Conservation (phyloP, 2,329 filamentous ascomycete genomes). For the Stagonosporopsis cucurbitacearum region DNA sequence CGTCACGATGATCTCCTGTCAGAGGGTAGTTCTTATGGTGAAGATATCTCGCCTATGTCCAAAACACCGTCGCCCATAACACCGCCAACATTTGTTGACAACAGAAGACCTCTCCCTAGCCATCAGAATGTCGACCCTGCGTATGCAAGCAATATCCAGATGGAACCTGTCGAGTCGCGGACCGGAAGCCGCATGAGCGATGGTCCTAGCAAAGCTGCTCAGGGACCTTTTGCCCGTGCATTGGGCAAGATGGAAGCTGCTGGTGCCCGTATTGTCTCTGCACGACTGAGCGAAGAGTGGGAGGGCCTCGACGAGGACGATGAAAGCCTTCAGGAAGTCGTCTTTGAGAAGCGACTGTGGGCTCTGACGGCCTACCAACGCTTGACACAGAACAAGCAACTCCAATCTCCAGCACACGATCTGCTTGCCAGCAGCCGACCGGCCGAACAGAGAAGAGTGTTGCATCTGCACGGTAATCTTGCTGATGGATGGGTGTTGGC, state of each 20-base stretch:
- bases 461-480: conserved; percentile 36
- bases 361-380: conserved; percentile 36
- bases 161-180: conserved; percentile 31
- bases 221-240: conserved; percentile 31
- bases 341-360: conserved; percentile 40
- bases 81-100: conserved; percentile 15
- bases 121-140: conserved; percentile 14
- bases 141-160: conserved; percentile 23
- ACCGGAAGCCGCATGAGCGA: conserved; percentile 31
- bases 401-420: conserved; percentile 37
- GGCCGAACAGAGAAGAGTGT: conserved; percentile 29
- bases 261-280: conserved; percentile 33
- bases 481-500: conserved; percentile 39
- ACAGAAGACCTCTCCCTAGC: conserved; percentile 4
- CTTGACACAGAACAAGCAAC: conserved; percentile 36
- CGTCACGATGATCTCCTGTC: conserved; percentile 27
- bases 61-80: conserved; percentile 12
- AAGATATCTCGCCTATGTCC: conserved; percentile 8
- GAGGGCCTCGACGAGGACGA: conserved; percentile 35
- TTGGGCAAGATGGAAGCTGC: conserved; percentile 37
- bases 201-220: conserved; percentile 23
- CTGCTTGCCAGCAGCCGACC: conserved; percentile 29
- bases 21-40: conserved; percentile 20
- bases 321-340: conserved; percentile 33
- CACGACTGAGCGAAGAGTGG: conserved; percentile 37